A percentile compares a stretch with the other conserved stretches of the same genome.
phyloP scores from a whole-genome alignment of 164 flowering plant genomes.

The Magnolia officinalis region DNA sequence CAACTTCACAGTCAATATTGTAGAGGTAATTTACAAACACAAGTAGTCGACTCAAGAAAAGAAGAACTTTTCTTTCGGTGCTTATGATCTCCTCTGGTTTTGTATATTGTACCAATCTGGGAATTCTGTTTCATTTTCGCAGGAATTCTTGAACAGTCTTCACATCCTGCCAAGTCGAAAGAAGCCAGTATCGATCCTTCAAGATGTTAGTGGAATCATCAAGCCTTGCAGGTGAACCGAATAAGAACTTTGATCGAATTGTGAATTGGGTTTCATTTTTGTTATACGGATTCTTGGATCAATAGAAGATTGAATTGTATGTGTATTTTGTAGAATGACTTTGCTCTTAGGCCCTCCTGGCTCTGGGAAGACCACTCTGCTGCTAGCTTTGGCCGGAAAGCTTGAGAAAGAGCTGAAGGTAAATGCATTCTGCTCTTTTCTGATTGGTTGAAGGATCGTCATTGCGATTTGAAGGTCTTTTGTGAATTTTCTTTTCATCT shows the following conservation, averaged over 20 bases:
- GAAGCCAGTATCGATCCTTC: conserved; percentile 47
- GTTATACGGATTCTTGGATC: neutral
- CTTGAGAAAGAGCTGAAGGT: conserved; percentile 21
- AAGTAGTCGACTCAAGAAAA: neutral
- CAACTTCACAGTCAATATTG: conserved; percentile 37
- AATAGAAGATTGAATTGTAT: neutral
- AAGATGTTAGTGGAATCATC: conserved; percentile 62
- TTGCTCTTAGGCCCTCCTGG: conserved; percentile 63
- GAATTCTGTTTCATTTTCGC: neutral
- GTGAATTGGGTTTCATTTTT: neutral
- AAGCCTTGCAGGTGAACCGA: conserved; percentile 55
- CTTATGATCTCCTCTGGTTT: neutral
- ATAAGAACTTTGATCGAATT: neutral
- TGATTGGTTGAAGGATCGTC: too few relatives aligned
- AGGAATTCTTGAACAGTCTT: conserved; percentile 41
- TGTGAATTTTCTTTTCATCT: neutral
- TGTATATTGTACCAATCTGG: neutral
- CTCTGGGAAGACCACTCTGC: conserved; percentile 56
- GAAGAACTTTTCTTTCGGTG: neutral
- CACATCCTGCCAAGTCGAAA: conserved; percentile 44
- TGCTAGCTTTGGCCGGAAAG: conserved; percentile 51
- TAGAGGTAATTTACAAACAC: conserved; percentile 39
- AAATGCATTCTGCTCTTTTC: neutral
- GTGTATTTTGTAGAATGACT: conserved; percentile 39
- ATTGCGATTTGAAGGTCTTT: neutral